Base-by-base conservation (phyloP, 768 basidiomycete species). In the Phaeotremella skinneri region DNA sequence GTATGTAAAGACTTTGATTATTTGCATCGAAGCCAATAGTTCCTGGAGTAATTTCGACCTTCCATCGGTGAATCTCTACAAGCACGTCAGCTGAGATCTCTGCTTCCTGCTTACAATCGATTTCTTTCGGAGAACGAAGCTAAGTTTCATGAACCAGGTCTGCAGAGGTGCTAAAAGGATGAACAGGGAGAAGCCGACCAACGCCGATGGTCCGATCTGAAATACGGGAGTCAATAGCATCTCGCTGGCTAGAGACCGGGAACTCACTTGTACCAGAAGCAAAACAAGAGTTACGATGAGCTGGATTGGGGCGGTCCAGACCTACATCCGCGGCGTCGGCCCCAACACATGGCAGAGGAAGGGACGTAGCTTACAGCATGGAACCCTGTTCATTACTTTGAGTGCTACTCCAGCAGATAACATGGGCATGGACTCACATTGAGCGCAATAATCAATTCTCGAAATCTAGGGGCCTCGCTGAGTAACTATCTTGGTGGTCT, bases 1-100 rank as follows among this genome's bases (percentile, higher is more conserved):
- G 62, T 87, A 88, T 26, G 83, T 85, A 71, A 89, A 89, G 66
- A 85, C 87, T 72, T 87, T 88, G 54, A 89, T 84, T n/a, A 87
- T 81, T 3, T 85, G 81, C 85, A 88, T 87, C 1, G 59, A 72
- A 80, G 85, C 81, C 9, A 88, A 72, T 5, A 86, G 81, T 68
- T 88, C 87, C 17, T 84, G 80, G n/a, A 88, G 76, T 0, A 84
- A 80, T 69, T 84, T 84, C 2, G 85, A 83, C 2, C 87, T 79
- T 55, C 79, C 75, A 69, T 87, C 86, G 0, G 86, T 87, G 78
- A 81, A 85, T 57, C 78, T 81, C 80, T 72, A 45, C 45, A 55
- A 32, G 17, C 21, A 16, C 27, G 7, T 23, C 45, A 58, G 45
- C 20, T 29, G 13, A 14, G 26, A 11, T 31, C n/a, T 17, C 47